Evolutionary conservation across 352 stramenopile species (phyloP).

Genomic region (Peronospora farinosa): DNA sequence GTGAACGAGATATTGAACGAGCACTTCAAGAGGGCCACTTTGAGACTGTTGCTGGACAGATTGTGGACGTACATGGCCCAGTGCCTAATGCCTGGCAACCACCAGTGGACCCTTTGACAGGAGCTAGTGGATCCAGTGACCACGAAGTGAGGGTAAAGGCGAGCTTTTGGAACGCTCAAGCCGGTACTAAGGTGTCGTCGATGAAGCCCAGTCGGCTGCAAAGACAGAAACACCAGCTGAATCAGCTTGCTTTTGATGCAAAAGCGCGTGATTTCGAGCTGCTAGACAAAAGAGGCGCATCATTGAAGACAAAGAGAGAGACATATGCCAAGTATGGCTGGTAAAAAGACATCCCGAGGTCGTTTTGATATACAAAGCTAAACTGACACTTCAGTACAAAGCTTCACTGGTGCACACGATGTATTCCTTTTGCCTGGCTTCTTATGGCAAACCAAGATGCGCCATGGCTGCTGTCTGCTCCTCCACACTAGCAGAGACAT

Average conservation of each 20-base stretch:
- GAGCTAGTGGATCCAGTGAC: constrained; percentile 11
- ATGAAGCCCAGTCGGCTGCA: constrained; percentile 68
- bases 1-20: constrained; percentile 64
- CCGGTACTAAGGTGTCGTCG: constrained; percentile 42
- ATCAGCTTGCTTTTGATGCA: constrained; percentile 76
- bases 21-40: constrained; percentile 68
- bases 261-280: constrained; percentile 68
- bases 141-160: constrained; percentile 53
- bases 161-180: constrained; percentile 67
- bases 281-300: constrained; percentile 50
- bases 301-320: constrained; percentile 69
- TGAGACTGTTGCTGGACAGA: constrained; percentile 46
- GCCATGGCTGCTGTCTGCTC: constrained; percentile 26
- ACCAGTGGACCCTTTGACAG: constrained; percentile 25
- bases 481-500: constrained; percentile 15
- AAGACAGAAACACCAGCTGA: constrained; percentile 75
- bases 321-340: constrained; percentile 81
- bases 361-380: constrained; percentile 10
- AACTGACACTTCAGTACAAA: not conserved
- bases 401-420: constrained; percentile 5
- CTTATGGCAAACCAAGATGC: constrained; percentile 24
- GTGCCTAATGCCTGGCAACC: constrained; percentile 49
- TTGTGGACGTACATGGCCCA: constrained; percentile 55
- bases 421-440: not conserved
- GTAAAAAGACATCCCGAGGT: constrained; percentile 25